Base-by-base conservation (phyloP, 1,284 basidiomycete species). In the Blastosporella zonata region DNA sequence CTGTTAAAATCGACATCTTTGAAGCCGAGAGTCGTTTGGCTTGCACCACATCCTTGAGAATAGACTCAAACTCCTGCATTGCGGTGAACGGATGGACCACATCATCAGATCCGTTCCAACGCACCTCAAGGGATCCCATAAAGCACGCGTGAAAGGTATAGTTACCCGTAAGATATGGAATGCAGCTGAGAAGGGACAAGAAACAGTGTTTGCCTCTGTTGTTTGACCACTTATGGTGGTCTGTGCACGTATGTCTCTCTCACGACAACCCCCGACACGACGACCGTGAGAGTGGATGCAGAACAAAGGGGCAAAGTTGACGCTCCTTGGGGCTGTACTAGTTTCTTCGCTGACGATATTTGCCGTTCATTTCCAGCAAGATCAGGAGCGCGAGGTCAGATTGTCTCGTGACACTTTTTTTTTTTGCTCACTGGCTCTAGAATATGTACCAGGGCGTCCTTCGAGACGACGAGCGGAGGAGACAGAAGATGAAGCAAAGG, bases 351-450 rank as follows among this genome's bases (percentile, higher is more conserved):
- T 82, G 25, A 91, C 89, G 5, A 84, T 99, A 61, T 95, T 86
- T 82, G 92, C 84, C 17, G 96, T 99, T 5, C 96, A 98, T 65
- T 89, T 79, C 60, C 79, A 96, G 54, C 96, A 99, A 67, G 73
- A 80, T 36, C 78, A 82, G 60, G 95, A 99, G 66, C 84, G 87
- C 47, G 83, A 93, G 61, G 95, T 94, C 55, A 43, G 68, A n/a
- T 13, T 20, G 28, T 39, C 12, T 46, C 41, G 13, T 33, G 10
- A 48, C 17, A 21, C n/a, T n/a, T 40, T 25, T 39, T 22, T 43
- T 38, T n/a, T 53, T 53, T 57, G 55, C 42, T 18, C 42, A 31
- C 43, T 18, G 27, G 12, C 2, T 27, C 12, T 55, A 93, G 93
- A 85, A 75, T 15, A 97, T 97, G 93, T 96, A 88, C 63, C 78